Evolutionary conservation across 2,329 filamentous ascomycete genomes (phyloP), one percentile per base, ranked within the genome.

Genomic region (Camillea tinctor): DNA sequence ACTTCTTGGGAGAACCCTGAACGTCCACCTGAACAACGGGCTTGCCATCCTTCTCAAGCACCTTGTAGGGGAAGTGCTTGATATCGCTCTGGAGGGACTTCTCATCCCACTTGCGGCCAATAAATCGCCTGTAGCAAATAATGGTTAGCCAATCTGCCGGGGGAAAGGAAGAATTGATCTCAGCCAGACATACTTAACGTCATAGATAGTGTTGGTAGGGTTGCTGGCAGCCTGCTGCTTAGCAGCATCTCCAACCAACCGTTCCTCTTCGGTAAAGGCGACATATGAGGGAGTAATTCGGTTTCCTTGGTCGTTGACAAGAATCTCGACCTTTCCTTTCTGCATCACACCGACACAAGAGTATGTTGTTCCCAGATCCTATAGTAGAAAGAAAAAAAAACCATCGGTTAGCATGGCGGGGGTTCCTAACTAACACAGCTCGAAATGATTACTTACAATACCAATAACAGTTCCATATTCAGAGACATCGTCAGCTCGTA

Each of bases 11-110:
- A 64, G 81, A 70, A 59, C 87, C 85, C 74, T 80, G 75, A 68
- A 91, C 87, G 60, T 90, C 78, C 71, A 94, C 90, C 75, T 90
- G 84, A 74, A 99, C 88, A 68, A 88, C 81, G 66, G 95, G 95
- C 84, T 97, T 97, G 76, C 88, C 93, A 79, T 90, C 87, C 84
- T 95, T 93, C 84, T 90, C 85, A 74, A 92, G 75, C 63, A 99
- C 91, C 82, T 92, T 92, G 90, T 94, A 99, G 73, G 95, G 94
- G 86, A 97, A 97, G 84, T 97, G 91, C 91, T 99, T 98, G 75
- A 95, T 86, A 75, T 99, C 95, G 75, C 83, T 85, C 82, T 97
- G 93, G 68, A 97, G 89, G 66, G 96, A 91, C 82, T 89, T 91
- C 76, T 95, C 91, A 55, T 81, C 80, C 77, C 84, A 93, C 80